Base-by-base conservation (phyloP, 2,329 filamentous ascomycete species). In the Monilinia aucupariae region DNA sequence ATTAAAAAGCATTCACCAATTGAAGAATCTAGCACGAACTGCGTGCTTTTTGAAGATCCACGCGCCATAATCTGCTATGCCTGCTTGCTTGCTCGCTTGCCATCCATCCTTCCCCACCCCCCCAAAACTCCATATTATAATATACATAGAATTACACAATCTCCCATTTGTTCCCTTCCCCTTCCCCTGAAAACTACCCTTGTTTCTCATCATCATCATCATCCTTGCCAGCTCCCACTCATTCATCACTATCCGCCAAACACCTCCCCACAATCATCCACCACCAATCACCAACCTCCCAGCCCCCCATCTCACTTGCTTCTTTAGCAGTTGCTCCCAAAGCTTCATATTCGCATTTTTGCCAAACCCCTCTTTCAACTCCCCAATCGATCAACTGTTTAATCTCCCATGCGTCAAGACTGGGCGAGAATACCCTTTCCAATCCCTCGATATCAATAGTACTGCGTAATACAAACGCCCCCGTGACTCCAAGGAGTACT, bases 351-450 rank as follows among this genome's bases (percentile, higher is more conserved):
- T 58, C 60, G 22, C 60, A 62, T 20, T 20, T 65, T 30, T 61
- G 53, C 37, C 71, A 70, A 6, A 73, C 7, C 0, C 71, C 85
- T 1, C 81, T 76, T 32, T 76, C 67, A 64, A 77, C 77, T 4
- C 82, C 81, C 87, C 87, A 90, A 5, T 79, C 75, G 59, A 87
- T 71, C 9, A 87, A 77, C 59, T 86, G 67, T 64, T 79, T 76
- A 13, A 84, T 80, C 73, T 90, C 87, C 70, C 87, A 89, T 15
- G 78, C 76, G 73, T 88, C 86, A 1, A 89, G 70, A 15, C 83
- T 78, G 0, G 84, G 82, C 37, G 79, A 80, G 62, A 89, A 78
- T 34, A 82, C 78, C 27, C 78, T 77, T 51, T 81, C 80, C 41
- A 89, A 79, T 10, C 80, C 81, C 13, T 76, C 71, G 0, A 81